Percentiles rank a stretch among this genome's conserved stretches.
Conservation (phyloP, 1,284 basidiomycete genomes). For the Quambalaria eucalypti region DNA sequence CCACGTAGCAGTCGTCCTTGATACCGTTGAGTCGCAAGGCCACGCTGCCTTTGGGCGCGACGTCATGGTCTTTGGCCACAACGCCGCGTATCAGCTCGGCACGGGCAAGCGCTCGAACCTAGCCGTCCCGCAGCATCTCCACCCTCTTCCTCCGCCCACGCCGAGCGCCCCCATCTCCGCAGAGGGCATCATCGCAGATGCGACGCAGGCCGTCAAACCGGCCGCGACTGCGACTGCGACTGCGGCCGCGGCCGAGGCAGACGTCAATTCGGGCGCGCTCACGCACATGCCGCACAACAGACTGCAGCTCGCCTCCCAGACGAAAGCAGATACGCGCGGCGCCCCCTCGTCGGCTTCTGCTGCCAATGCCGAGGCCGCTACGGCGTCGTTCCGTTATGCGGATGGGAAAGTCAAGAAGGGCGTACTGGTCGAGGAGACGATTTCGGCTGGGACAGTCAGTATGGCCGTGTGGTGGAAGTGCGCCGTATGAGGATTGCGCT, state of each 20-base stretch:
- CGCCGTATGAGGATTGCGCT: background rate
- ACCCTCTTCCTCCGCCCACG: constrained; percentile 48
- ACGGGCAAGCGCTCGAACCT: constrained; percentile 70
- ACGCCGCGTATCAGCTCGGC: constrained; percentile 51
- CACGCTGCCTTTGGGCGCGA: constrained; percentile 51
- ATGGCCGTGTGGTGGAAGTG: constrained; percentile 37
- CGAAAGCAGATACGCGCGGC: constrained; percentile 18
- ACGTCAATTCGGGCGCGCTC: constrained; percentile 28
- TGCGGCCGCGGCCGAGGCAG: constrained; percentile 21
- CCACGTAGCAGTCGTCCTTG: constrained; percentile 50
- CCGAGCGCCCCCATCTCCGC: background rate
- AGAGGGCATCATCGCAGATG: background rate
- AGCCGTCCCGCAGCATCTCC: constrained; percentile 58
- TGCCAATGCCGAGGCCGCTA: too few species aligned
- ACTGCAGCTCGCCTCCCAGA: constrained; percentile 29
- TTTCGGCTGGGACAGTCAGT: constrained; percentile 27
- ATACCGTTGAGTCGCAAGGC: constrained; percentile 28
- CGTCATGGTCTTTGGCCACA: constrained; percentile 52
- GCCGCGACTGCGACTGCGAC: constrained; percentile 6
- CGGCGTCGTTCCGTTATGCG: too few species aligned
- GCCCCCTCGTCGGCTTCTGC: background rate
- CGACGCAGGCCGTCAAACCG: background rate
- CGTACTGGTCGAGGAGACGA: constrained; percentile 23
- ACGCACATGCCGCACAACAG: constrained; percentile 42
- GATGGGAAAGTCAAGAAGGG: constrained; percentile 19